Evolutionary conservation across 345 rosid genomes (phyloP), one percentile per base, ranked within the genome.

Genomic region (Heritiera fomes): DNA sequence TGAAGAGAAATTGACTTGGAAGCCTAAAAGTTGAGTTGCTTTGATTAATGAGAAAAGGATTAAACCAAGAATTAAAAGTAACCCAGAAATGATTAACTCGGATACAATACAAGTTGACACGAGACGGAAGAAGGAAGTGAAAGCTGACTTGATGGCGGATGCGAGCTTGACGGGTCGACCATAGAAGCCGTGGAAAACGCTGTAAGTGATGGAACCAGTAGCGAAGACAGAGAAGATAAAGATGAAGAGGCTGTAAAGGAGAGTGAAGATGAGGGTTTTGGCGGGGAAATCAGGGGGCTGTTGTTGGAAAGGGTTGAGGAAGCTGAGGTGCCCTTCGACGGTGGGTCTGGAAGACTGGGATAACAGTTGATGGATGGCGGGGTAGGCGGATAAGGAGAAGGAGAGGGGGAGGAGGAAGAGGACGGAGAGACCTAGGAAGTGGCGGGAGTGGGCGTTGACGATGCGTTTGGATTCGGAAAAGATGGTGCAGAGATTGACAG

Each of bases 351-450:
- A 23, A 41, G 86, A 79, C 58, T 84, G 70, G 75, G 83, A 45
- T 78, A 87, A 40, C 61, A 88, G 90, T 68, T 68, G 87, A 75
- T 72, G 77, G 81, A 92, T 79, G 84, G 86, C 77, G 4, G 92
- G 95, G 84, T 78, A 87, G 49, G 83, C 86, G 67, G 87, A 50
- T 85, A 87, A 0, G 56, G 88, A 83, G 88, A 92, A 92, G 79
- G 89, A 87, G 46, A 82, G 80, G 20, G 96, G 99, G 52, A 91
- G 92, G 49, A 93, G 89, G 84, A 93, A 95, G 83, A 92, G 83
- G 61, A 95, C 87, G 66, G 96, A 88, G 75, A 93, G 98, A 67
- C 97, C 96, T 1, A 92, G 85, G 92, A 95, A 92, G 88, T 93
- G 98, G 77, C 97, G 91, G 32, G 95, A 89, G 90, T 92, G 98